Conservation (phyloP, 2,329 filamentous ascomycete species). For the Xylariales sp. region DNA sequence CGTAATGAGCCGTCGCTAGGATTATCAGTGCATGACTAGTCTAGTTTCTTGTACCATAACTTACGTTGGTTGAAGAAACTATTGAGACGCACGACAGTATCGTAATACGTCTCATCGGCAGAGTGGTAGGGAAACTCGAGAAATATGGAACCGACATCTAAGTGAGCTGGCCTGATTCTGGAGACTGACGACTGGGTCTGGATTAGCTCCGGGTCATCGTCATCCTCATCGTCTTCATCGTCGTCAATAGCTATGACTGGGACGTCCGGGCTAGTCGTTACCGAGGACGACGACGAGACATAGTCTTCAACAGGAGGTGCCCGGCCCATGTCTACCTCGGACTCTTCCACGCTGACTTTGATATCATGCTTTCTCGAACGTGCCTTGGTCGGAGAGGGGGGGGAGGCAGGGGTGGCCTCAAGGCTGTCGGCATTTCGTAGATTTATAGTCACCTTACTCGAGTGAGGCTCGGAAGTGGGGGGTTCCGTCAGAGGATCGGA, state of each 20-base stretch:
- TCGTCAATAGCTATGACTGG: slow-evolving; percentile 37
- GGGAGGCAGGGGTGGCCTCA: slow-evolving; percentile 37
- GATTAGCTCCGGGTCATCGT: slow-evolving; percentile 18
- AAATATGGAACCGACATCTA: slow-evolving; percentile 20
- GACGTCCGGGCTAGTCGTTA: slow-evolving; percentile 38
- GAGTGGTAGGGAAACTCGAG: slow-evolving; percentile 26
- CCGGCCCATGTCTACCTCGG: slow-evolving; percentile 33
- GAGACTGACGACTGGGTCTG: background rate
- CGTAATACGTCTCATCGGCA: slow-evolving; percentile 21
- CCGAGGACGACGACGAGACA: slow-evolving; percentile 32
- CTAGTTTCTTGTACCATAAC: too few species aligned
- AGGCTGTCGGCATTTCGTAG: slow-evolving; percentile 42
- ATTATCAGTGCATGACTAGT: slow-evolving; percentile 29
- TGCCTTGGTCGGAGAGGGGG: slow-evolving; percentile 35
- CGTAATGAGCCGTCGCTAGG: slow-evolving; percentile 35
- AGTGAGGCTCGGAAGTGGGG: slow-evolving; percentile 36
- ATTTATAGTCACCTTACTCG: slow-evolving; percentile 58
- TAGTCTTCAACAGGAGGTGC: slow-evolving; percentile 20
- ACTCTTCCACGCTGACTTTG: slow-evolving; percentile 42
- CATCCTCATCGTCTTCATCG: slow-evolving; percentile 27
- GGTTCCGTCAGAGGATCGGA: slow-evolving; percentile 27
- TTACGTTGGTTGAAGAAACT: slow-evolving; percentile 24
- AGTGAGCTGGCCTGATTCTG: background rate
- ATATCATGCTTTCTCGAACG: slow-evolving; percentile 24
- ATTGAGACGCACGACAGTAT: slow-evolving; percentile 22